Conservation (phyloP, 2,329 filamentous ascomycete genomes). For the Talaromyces sp. region DNA sequence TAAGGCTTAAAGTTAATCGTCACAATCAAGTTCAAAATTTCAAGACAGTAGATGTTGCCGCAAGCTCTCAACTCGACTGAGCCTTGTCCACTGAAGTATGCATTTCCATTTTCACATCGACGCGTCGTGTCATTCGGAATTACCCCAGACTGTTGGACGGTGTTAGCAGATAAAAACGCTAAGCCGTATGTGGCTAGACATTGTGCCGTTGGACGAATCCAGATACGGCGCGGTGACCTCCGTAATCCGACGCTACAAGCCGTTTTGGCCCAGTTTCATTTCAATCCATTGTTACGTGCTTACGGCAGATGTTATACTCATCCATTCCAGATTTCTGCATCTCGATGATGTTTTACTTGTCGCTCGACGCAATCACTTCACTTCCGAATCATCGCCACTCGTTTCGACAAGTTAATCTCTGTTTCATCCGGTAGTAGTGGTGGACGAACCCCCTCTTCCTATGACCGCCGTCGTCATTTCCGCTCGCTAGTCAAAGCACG, state of each 20-base stretch:
- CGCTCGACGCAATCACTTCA: neutral
- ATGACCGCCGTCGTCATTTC: constrained; percentile 10
- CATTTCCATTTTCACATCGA: neutral
- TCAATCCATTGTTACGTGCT: constrained; percentile 6
- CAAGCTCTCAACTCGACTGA: neutral
- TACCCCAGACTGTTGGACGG: neutral
- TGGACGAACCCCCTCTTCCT: neutral
- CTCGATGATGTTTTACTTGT: constrained; percentile 8
- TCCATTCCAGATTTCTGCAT: neutral
- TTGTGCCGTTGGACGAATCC: neutral
- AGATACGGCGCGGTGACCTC: constrained; percentile 15
- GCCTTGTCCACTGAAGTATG: neutral
- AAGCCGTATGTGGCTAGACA: neutral
- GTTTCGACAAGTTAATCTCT: neutral
- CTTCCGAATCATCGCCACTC: neutral
- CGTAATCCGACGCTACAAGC: constrained; percentile 17
- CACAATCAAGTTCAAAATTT: neutral
- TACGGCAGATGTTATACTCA: neutral
- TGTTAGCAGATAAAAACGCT: neutral
- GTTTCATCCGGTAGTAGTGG: neutral
- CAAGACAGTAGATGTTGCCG: neutral
- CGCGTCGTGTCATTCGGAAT: neutral
- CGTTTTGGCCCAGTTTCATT: constrained; percentile 10
- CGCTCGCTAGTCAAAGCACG: neutral
- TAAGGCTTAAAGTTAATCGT: neutral